These are phyloP conservation scores for Rhodamnia argentea DNA, from an alignment of 345 rosid genomes.

Conservation along the genomic window DNA sequence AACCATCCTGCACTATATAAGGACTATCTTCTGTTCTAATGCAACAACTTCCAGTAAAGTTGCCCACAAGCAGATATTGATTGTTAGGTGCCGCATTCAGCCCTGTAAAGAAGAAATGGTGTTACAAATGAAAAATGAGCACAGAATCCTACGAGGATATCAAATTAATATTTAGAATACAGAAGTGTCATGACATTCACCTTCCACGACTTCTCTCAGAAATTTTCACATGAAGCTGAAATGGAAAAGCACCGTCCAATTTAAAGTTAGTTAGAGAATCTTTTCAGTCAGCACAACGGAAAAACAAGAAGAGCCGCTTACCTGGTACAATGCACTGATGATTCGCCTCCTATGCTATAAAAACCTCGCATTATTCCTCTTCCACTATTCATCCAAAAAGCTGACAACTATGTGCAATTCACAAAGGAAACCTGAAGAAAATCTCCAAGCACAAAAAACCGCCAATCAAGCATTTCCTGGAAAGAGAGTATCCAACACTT, in stretches of 20 bases:
- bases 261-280: constrained; percentile 6
- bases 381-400: constrained; percentile 25
- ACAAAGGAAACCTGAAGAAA: constrained; percentile 71
- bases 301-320: constrained; percentile 6
- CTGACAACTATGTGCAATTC: constrained; percentile 74
- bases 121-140: neutral
- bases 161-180: neutral
- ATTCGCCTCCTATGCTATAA: constrained; percentile 47
- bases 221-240: neutral
- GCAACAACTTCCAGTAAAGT: neutral
- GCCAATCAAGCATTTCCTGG: constrained; percentile 91
- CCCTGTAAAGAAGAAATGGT: neutral
- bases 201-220: neutral
- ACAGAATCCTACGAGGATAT: neutral
- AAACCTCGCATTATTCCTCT: constrained; percentile 51
- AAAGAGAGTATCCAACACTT: constrained; percentile 47
- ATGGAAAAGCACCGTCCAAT: constrained; percentile 17
- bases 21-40: neutral
- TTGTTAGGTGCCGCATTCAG: neutral
- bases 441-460: constrained; percentile 58
- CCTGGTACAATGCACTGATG: constrained; percentile 32
- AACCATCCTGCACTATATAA: neutral
- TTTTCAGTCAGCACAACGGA: neutral
- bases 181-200: neutral
- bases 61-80: neutral